phyloP scores from a whole-genome alignment of 176 grass and related monocot species.

The Oropetium thomaeum region DNA sequence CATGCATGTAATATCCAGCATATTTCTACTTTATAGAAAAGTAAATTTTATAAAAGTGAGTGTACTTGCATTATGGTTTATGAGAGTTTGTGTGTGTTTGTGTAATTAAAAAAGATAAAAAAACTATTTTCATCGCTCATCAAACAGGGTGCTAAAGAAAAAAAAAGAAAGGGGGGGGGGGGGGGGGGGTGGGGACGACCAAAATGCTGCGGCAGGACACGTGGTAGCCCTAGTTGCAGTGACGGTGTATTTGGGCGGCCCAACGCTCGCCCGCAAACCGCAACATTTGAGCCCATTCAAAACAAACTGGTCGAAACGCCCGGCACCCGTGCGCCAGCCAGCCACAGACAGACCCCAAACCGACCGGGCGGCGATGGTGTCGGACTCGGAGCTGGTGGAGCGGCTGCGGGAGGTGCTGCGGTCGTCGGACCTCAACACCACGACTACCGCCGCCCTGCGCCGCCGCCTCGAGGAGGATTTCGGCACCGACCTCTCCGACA shows the following conservation, averaged over 20 bases:
- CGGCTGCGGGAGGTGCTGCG: constrained; percentile 86
- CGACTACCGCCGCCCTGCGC: constrained; percentile 70
- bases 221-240: neutral
- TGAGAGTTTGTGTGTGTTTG: too few relatives aligned
- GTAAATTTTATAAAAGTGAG: too few relatives aligned
- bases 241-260: constrained; percentile 33
- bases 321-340: constrained; percentile 37
- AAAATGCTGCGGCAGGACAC: neutral
- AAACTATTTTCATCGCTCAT: neutral
- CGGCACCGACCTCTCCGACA: constrained; percentile 71
- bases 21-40: too few relatives aligned
- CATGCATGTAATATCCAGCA: neutral
- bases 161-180: neutral
- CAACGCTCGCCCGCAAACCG: neutral
- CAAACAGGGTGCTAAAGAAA: neutral
- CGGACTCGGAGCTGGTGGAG: constrained; percentile 79
- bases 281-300: constrained; percentile 44
- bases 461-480: constrained; percentile 94
- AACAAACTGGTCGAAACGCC: constrained; percentile 38
- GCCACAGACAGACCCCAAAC: constrained; percentile 15
- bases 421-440: constrained; percentile 85
- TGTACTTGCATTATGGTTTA: too few relatives aligned
- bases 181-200: too few relatives aligned
- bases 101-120: too few relatives aligned
- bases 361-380: constrained; percentile 75